These are phyloP conservation scores for Nectriaceae sp. DNA, from an alignment of 2,329 filamentous ascomycete genomes.

Conservation along the genomic window DNA sequence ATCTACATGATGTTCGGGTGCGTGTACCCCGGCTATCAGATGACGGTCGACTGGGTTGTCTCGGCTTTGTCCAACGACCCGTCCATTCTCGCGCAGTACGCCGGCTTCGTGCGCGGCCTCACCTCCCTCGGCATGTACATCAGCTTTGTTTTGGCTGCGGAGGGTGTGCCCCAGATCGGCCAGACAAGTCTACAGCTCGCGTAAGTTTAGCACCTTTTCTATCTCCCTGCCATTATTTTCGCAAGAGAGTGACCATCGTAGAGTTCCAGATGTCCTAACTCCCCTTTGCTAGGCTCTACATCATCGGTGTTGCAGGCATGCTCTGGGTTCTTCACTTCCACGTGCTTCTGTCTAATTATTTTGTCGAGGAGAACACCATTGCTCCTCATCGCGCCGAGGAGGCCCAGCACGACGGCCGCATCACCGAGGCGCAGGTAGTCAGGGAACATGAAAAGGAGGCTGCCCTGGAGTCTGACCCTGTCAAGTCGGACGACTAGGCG, in stretches of 20 bases:
- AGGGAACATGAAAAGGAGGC: no score
- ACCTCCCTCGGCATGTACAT: neutral
- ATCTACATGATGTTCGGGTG: neutral
- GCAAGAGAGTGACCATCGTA: no score
- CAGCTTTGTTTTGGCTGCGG: neutral
- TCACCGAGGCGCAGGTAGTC: no score
- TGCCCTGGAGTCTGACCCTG: no score
- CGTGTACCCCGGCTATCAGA: conserved; percentile 1
- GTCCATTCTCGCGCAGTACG: neutral
- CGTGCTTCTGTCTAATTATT: neutral
- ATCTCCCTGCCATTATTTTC: no score
- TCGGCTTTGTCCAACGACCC: neutral
- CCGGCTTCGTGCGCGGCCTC: neutral
- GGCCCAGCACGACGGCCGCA: no score
- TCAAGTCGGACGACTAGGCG: no score
- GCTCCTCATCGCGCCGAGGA: neutral
- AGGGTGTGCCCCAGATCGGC: neutral
- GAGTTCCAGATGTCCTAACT: no score
- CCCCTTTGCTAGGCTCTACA: neutral
- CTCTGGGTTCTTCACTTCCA: conserved; percentile 2
- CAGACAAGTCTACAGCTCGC: neutral
- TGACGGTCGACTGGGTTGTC: neutral
- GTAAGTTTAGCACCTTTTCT: no score
- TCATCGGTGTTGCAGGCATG: neutral
- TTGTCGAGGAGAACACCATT: neutral